phyloP scores from a whole-genome alignment of 768 basidiomycete genomes.

The Lactarius akahatsu region DNA sequence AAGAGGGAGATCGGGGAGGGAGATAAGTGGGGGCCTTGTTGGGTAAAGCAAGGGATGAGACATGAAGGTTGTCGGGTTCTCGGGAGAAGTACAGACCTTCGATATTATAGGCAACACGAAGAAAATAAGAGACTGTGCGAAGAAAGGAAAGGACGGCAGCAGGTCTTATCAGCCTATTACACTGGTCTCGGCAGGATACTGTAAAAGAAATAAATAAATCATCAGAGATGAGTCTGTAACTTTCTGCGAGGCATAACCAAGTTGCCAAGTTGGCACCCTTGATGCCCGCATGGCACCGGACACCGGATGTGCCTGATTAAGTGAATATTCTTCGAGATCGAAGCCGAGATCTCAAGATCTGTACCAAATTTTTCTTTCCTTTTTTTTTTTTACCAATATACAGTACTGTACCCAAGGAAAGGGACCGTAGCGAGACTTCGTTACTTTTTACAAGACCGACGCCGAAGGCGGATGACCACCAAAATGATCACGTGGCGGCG shows the following conservation, averaged over 20 bases:
- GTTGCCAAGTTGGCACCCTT: slow-evolving; percentile 16
- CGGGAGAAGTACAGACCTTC: slow-evolving; percentile 25
- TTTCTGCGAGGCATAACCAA: slow-evolving; percentile 3
- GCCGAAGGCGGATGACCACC: slow-evolving; percentile 18
- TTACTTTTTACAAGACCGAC: slow-evolving; percentile 18
- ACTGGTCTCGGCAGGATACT: slow-evolving; percentile 17
- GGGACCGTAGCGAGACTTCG: slow-evolving; percentile 13
- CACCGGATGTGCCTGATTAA: slow-evolving; percentile 27
- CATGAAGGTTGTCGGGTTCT: slow-evolving; percentile 27
- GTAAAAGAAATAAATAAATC: slow-evolving; percentile 16
- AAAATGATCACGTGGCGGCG: slow-evolving; percentile 26
- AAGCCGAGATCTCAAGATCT: slow-evolving; percentile 24
- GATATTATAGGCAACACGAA: slow-evolving; percentile 18
- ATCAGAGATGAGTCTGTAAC: slow-evolving; percentile 20
- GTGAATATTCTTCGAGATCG: slow-evolving; percentile 27
- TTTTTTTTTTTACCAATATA: background rate
- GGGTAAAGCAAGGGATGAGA: slow-evolving; percentile 27
- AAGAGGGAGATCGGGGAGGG: slow-evolving; percentile 27
- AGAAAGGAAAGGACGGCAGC: slow-evolving; percentile 19
- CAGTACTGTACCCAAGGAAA: background rate
- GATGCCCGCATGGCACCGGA: slow-evolving; percentile 24
- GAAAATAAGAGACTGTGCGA: slow-evolving; percentile 16
- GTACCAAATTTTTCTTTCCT: slow-evolving; percentile 20
- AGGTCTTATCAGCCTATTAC: slow-evolving; percentile 27
- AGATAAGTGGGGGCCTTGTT: slow-evolving; percentile 27